Evolutionary conservation across 495 filamentous ascomycete genomes (phyloP).

Genomic region (Diplogelasinospora grovesii): DNA sequence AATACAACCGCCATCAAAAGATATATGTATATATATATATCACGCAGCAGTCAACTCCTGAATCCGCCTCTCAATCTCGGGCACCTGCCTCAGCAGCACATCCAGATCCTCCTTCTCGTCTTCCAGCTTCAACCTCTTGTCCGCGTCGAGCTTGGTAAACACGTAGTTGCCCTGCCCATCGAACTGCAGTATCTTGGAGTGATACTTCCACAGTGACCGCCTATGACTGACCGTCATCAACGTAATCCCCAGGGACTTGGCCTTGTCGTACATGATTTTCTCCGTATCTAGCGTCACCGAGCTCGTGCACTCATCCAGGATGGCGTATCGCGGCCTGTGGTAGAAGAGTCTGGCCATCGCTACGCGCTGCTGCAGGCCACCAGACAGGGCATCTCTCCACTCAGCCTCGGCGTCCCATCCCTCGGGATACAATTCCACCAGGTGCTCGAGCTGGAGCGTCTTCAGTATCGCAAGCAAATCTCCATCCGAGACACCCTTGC

Average conservation of each 20-base stretch:
- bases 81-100: slow-evolving; percentile 70
- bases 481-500: slow-evolving; percentile 73
- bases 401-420: slow-evolving; percentile 95
- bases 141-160: slow-evolving; percentile 87
- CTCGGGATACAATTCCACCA: slow-evolving; percentile 69
- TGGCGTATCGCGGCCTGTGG: slow-evolving; percentile 84
- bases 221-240: slow-evolving; percentile 94
- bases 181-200: slow-evolving; percentile 88
- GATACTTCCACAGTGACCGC: slow-evolving; percentile 92
- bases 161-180: slow-evolving; percentile 89
- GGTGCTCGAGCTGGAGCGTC: slow-evolving; percentile 70
- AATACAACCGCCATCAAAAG: neutral
- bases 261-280: slow-evolving; percentile 92
- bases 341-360: slow-evolving; percentile 97
- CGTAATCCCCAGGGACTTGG: slow-evolving; percentile 84
- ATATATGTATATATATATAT: neutral
- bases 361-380: slow-evolving; percentile 91
- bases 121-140: slow-evolving; percentile 75
- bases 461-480: slow-evolving; percentile 72
- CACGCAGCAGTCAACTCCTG: slow-evolving; percentile 56
- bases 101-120: slow-evolving; percentile 97
- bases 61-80: slow-evolving; percentile 80
- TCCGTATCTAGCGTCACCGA: slow-evolving; percentile 90
- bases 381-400: slow-evolving; percentile 87
- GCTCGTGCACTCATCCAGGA: slow-evolving; percentile 94